Percentiles rank a stretch among this genome's conserved stretches.
These are phyloP conservation scores for Didymella pomorum DNA, from an alignment of 2,329 filamentous ascomycete genomes.

Conservation along the genomic window DNA sequence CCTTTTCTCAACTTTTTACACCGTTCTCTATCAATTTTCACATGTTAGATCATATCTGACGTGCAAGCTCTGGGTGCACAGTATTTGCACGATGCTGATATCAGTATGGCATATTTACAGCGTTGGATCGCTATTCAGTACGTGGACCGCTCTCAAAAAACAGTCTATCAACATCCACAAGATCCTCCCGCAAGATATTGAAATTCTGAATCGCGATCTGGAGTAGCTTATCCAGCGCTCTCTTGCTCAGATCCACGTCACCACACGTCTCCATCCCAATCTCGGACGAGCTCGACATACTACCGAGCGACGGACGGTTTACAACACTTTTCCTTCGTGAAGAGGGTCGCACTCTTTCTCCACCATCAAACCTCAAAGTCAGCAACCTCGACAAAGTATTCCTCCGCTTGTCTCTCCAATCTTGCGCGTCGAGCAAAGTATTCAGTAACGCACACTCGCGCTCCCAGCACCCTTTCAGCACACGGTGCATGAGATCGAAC, in stretches of 20 bases:
- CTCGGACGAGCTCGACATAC: background rate
- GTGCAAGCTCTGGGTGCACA: background rate
- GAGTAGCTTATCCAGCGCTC: background rate
- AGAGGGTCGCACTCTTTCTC: background rate
- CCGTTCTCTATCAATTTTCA: background rate
- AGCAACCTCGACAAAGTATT: background rate
- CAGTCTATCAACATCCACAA: background rate
- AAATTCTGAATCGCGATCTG: background rate
- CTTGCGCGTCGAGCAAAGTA: background rate
- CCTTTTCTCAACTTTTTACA: background rate
- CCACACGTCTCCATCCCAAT: background rate
- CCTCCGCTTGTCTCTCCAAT: background rate
- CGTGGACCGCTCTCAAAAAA: background rate
- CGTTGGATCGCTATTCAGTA: background rate
- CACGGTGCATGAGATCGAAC: slow-evolving; percentile 17
- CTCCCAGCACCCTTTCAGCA: slow-evolving; percentile 26
- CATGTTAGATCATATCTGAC: background rate
- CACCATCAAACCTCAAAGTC: background rate
- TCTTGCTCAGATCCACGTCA: background rate
- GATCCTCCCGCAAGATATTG: background rate
- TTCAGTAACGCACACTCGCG: slow-evolving; percentile 21
- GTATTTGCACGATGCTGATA: background rate
- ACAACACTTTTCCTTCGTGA: background rate
- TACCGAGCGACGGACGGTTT: background rate
- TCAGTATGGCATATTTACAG: background rate